Conservation (phyloP, 2,329 filamentous ascomycete species). For the Ophiostoma fasciatum region DNA sequence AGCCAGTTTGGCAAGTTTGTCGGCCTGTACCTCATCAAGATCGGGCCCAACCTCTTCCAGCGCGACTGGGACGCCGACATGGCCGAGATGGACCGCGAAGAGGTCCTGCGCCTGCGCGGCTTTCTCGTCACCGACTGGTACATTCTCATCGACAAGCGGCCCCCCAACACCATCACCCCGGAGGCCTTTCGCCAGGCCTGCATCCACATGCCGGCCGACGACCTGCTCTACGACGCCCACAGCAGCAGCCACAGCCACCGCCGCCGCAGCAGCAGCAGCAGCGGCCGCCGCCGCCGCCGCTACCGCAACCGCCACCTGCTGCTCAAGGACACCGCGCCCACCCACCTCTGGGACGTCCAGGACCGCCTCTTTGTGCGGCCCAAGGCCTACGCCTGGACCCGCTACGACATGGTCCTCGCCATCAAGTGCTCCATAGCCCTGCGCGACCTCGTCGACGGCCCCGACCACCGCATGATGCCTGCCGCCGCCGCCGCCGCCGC, state of each 20-base stretch:
- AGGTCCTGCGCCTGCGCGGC: not conserved
- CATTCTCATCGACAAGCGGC: slow-evolving; percentile 3
- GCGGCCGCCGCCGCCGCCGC: too few species aligned
- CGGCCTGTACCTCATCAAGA: slow-evolving; percentile 6
- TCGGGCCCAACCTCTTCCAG: slow-evolving; percentile 8
- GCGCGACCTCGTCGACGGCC: too few species aligned
- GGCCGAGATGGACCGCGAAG: not conserved
- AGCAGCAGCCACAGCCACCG: too few species aligned
- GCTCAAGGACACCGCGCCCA: slow-evolving; percentile 4
- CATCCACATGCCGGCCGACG: slow-evolving; percentile 2
- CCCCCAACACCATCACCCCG: not conserved
- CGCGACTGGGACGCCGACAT: slow-evolving; percentile 4
- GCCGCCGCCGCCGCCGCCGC: too few species aligned
- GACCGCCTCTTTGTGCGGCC: slow-evolving; percentile 8
- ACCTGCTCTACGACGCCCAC: too few species aligned
- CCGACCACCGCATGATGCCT: too few species aligned
- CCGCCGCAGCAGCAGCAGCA: too few species aligned
- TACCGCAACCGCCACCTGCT: not conserved
- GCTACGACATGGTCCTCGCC: slow-evolving; percentile 8
- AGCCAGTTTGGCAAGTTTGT: not conserved
- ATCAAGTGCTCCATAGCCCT: slow-evolving; percentile 1
- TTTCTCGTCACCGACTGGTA: slow-evolving; percentile 3
- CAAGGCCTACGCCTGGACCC: slow-evolving; percentile 4
- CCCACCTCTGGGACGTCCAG: slow-evolving; percentile 7
- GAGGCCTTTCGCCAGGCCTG: slow-evolving; percentile 1